These are phyloP conservation scores for Rhizoclosmatium globosum DNA, from an alignment of 192 early-diverging fungal genomes.

Conservation along the genomic window DNA sequence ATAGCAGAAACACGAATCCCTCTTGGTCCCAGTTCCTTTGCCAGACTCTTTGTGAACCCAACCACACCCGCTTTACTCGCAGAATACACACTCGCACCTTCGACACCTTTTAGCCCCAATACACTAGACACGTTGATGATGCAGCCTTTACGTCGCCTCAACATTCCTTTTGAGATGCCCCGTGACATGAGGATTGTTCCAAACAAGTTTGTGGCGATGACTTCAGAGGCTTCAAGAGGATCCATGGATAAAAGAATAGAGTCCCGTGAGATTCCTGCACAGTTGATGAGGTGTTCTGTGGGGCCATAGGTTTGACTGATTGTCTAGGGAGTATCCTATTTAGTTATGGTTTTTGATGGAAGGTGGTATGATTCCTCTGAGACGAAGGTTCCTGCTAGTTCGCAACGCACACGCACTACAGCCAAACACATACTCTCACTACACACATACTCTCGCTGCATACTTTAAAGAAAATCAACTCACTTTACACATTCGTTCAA, in stretches of 20 bases:
- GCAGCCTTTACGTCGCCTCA: conserved; percentile 59
- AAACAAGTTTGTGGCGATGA: conserved; percentile 73
- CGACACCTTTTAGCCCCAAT: conserved; percentile 76
- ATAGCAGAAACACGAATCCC: conserved; percentile 82
- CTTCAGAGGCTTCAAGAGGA: conserved; percentile 55
- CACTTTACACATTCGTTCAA: conserved; percentile 47
- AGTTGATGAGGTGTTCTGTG: conserved; percentile 29
- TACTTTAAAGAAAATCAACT: neutral
- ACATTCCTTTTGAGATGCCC: conserved; percentile 64
- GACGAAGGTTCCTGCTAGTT: too few relatives aligned
- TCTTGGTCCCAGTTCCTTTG: conserved; percentile 78
- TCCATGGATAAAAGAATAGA: conserved; percentile 31
- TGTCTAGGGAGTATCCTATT: neutral
- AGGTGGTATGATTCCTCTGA: too few relatives aligned
- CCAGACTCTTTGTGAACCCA: conserved; percentile 84
- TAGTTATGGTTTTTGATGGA: neutral
- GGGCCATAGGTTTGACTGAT: conserved; percentile 30
- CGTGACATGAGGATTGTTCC: conserved; percentile 72
- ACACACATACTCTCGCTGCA: too few relatives aligned
- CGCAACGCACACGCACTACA: too few relatives aligned
- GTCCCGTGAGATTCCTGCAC: conserved; percentile 33
- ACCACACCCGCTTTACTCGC: conserved; percentile 88
- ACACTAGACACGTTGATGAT: conserved; percentile 91
- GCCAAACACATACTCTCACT: too few relatives aligned
- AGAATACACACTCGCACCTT: conserved; percentile 78